phyloP scores from a whole-genome alignment of 169 alveolate species.

The Plasmodium vinckei region DNA sequence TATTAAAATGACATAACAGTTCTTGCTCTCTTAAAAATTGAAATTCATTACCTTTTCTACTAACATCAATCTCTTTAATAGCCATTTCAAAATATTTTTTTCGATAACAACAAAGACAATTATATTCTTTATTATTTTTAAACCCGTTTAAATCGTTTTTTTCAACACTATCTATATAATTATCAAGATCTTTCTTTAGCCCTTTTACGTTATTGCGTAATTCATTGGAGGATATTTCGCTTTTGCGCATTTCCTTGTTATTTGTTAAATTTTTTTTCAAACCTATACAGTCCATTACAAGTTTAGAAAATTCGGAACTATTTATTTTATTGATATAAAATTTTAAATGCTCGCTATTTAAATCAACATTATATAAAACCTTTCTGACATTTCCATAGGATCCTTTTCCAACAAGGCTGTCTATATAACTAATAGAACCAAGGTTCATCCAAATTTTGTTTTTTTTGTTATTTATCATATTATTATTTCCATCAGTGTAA shows the following conservation, averaged over 20 bases:
- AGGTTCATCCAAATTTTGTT: conserved; percentile 51
- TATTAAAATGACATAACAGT: conserved; percentile 82
- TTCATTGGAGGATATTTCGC: background rate
- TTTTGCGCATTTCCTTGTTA: background rate
- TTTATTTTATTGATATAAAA: conserved; percentile 65
- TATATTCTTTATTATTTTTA: conserved; percentile 21
- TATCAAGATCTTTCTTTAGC: background rate
- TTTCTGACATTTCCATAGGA: conserved; percentile 62
- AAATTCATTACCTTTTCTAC: conserved; percentile 59
- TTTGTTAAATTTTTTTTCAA: background rate
- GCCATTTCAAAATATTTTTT: conserved; percentile 60
- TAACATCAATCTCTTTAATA: conserved; percentile 70
- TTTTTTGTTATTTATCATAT: conserved; percentile 18
- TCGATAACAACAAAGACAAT: conserved; percentile 39
- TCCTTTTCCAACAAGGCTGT: conserved; percentile 60
- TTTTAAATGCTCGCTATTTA: conserved; percentile 41
- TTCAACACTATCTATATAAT: background rate
- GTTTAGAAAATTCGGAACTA: conserved; percentile 31
- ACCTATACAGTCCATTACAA: conserved; percentile 5
- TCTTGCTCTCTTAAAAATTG: conserved; percentile 86
- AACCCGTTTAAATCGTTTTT: background rate
- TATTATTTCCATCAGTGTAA: conserved; percentile 33
- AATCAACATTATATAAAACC: conserved; percentile 57
- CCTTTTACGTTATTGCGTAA: background rate
- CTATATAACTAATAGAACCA: conserved; percentile 60